Conservation (phyloP, 331 rosid species). For the Cydonia oblonga region DNA sequence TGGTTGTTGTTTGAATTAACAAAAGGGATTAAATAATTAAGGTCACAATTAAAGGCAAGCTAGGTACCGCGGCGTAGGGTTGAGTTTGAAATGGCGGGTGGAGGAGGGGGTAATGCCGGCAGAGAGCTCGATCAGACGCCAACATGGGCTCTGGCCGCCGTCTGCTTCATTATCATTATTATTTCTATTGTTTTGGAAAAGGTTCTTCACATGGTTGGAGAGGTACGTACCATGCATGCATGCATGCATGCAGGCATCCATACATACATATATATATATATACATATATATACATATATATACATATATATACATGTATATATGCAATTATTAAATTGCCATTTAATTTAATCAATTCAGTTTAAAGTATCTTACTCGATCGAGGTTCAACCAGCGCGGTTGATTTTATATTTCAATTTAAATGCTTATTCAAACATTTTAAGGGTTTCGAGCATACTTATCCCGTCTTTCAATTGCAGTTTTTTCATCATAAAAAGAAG, state of each 20-base stretch:
- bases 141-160: conserved; percentile 89
- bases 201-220: conserved; percentile 47
- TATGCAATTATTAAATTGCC: neutral
- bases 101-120: conserved; percentile 22
- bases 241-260: neutral
- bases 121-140: conserved; percentile 76
- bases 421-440: no score
- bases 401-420: neutral
- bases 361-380: no score
- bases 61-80: neutral
- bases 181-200: conserved; percentile 64
- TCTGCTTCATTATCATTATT: conserved; percentile 61
- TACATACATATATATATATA: neutral
- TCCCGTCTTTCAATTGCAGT: conserved; percentile 23
- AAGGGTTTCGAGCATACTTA: neutral
- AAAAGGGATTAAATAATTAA: neutral
- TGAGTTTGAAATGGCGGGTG: conserved; percentile 15
- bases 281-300: neutral
- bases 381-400: no score
- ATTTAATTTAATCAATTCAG: no score
- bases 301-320: no score
- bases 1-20: neutral
- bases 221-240: conserved; percentile 21
- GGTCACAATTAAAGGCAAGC: neutral
- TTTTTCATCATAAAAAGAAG: conserved; percentile 48